Evolutionary conservation across 2,329 filamentous ascomycete species (phyloP).

Genomic region (Penicillium nordicum): DNA sequence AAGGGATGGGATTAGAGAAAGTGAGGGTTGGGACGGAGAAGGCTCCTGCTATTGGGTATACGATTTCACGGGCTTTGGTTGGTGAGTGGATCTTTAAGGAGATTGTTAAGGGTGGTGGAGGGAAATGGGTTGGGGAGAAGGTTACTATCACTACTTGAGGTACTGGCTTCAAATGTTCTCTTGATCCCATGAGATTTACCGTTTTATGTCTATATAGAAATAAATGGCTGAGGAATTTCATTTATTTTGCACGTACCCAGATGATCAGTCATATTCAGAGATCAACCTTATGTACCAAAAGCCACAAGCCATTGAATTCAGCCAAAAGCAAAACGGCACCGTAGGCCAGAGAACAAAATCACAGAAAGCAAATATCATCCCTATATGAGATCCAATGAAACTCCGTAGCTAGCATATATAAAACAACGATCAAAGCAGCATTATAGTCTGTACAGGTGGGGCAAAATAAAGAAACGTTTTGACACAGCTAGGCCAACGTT

Average conservation of each 20-base stretch:
- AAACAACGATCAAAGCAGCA: not conserved
- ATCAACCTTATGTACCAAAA: not conserved
- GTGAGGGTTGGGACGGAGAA: conserved; percentile 29
- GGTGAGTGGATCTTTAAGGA: conserved; percentile 35
- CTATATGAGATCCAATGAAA: not conserved
- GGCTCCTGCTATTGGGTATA: conserved; percentile 33
- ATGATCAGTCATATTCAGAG: not conserved
- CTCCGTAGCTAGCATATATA: conserved; percentile 8
- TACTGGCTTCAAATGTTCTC: too few relatives aligned
- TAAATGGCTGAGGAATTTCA: not conserved
- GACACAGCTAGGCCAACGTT: not conserved
- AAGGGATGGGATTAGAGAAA: conserved; percentile 7
- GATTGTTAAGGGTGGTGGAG: conserved; percentile 16
- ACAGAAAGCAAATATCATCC: not conserved
- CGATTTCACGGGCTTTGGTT: conserved; percentile 31
- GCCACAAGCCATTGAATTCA: not conserved
- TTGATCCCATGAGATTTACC: too few relatives aligned
- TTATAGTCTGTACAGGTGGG: conserved; percentile 13
- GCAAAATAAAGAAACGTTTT: not conserved
- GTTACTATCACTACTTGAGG: conserved; percentile 15
- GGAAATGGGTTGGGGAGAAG: conserved; percentile 21
- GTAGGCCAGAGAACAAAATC: not conserved
- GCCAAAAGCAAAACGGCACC: not conserved
- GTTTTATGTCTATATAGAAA: not conserved
- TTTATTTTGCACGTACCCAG: not conserved